phyloP scores from a whole-genome alignment of 305 asterid genomes.

The Petunia hybrid region DNA sequence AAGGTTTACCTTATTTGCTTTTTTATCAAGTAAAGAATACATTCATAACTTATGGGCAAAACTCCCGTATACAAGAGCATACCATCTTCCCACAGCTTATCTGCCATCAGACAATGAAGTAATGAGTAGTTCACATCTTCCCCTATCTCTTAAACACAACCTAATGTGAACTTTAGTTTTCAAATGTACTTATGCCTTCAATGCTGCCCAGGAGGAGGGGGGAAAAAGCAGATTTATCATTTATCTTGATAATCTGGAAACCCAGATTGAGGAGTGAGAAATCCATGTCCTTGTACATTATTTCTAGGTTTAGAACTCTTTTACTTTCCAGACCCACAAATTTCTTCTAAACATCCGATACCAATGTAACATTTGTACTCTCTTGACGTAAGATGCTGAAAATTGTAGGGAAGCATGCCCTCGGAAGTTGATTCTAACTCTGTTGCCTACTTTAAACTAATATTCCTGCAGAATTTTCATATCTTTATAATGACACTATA shows the following conservation, averaged over 20 bases:
- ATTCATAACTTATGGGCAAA: too few species aligned
- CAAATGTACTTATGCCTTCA: not conserved
- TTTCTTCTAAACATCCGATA: constrained; percentile 5
- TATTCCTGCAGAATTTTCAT: not conserved
- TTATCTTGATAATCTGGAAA: not conserved
- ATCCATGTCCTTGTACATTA: not conserved
- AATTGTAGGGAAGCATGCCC: not conserved
- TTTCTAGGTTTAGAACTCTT: not conserved
- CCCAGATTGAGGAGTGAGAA: constrained; percentile 1
- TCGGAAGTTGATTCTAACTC: not conserved
- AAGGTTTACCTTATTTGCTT: too few species aligned
- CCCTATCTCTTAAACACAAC: not conserved
- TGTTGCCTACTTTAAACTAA: constrained; percentile 16
- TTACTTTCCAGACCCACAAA: constrained; percentile 1
- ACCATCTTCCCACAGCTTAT: not conserved
- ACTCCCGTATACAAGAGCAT: too few species aligned
- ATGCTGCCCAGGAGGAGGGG: not conserved
- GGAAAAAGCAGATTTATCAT: not conserved
- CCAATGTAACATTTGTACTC: not conserved
- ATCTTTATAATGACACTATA: not conserved
- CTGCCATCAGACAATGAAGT: constrained; percentile 8
- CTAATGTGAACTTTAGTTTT: constrained; percentile 18
- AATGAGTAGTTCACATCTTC: not conserved
- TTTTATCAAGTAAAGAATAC: too few species aligned
- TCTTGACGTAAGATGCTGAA: constrained; percentile 14